Conservation (phyloP, 1,284 basidiomycete species). For the Cutaneotrichosporon curvatum region DNA sequence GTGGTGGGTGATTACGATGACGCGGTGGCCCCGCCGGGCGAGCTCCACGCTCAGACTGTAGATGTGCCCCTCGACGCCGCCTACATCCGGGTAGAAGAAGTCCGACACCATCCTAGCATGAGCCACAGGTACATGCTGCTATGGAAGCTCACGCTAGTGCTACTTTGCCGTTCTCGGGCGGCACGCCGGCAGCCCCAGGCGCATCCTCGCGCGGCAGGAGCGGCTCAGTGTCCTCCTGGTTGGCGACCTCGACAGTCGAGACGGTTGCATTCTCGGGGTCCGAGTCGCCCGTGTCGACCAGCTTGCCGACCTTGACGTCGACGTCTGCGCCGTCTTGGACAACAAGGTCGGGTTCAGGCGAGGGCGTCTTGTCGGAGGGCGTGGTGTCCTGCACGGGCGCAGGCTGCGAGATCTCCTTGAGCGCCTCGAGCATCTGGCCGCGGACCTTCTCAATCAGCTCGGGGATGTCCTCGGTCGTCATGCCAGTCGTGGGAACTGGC, state of each 20-base stretch:
- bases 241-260: too few relatives aligned
- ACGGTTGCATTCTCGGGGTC: background rate
- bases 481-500: slow-evolving; percentile 48
- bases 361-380: background rate
- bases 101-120: slow-evolving; percentile 73
- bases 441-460: slow-evolving; percentile 47
- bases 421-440: slow-evolving; percentile 44
- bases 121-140: slow-evolving; percentile 18
- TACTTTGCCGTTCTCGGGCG: slow-evolving; percentile 6
- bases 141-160: slow-evolving; percentile 25
- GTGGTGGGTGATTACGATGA: too few relatives aligned
- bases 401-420: slow-evolving; percentile 29
- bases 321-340: too few relatives aligned
- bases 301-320: background rate
- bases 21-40: slow-evolving; percentile 77
- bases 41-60: slow-evolving; percentile 85
- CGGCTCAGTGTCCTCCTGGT: too few relatives aligned
- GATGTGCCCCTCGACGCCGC: slow-evolving; percentile 95
- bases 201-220: too few relatives aligned
- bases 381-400: background rate
- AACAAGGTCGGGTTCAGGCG: background rate
- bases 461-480: slow-evolving; percentile 47
- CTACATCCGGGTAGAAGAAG: slow-evolving; percentile 91
- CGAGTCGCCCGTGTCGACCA: slow-evolving; percentile 2
- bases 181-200: too few relatives aligned